phyloP scores from a whole-genome alignment of 306 rosid species.

The Gynostemma pentaphyllum region DNA sequence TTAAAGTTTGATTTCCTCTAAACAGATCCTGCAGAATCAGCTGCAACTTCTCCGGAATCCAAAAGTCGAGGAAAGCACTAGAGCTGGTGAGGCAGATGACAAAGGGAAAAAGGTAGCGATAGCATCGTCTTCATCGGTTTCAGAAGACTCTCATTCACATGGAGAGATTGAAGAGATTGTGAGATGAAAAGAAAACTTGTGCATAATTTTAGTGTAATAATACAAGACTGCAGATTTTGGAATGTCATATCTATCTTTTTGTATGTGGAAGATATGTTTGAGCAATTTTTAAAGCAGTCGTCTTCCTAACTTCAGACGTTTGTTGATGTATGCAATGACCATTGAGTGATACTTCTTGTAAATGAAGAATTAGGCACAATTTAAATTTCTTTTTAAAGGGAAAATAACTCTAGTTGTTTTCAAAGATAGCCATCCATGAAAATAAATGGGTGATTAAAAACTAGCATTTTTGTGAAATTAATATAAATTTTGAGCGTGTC shows the following conservation, averaged over 20 bases:
- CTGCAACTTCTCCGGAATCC: constrained; percentile 41
- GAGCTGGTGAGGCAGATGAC: constrained; percentile 20
- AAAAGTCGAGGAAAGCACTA: constrained; percentile 19
- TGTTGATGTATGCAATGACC: neutral
- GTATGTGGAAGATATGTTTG: constrained; percentile 7
- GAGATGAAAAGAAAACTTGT: neutral
- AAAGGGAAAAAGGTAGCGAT: constrained; percentile 47
- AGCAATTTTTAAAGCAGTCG: constrained; percentile 1
- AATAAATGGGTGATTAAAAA: too few species aligned
- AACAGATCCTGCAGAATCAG: constrained; percentile 56
- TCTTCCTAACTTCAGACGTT: neutral
- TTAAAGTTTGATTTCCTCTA: neutral
- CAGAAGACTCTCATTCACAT: constrained; percentile 13
- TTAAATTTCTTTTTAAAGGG: too few species aligned
- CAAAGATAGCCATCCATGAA: too few species aligned
- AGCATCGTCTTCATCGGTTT: constrained; percentile 10
- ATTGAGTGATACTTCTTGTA: neutral
- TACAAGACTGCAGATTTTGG: neutral
- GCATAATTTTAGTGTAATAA: constrained; percentile 6
- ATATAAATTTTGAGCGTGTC: too few species aligned
- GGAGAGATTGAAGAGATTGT: constrained; percentile 12
- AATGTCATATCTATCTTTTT: neutral
- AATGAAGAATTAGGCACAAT: neutral
- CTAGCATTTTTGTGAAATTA: too few species aligned
- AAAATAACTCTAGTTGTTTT: too few species aligned